phyloP scores from a whole-genome alignment of 306 rosid species.

The Pyrus bretschneideri region DNA sequence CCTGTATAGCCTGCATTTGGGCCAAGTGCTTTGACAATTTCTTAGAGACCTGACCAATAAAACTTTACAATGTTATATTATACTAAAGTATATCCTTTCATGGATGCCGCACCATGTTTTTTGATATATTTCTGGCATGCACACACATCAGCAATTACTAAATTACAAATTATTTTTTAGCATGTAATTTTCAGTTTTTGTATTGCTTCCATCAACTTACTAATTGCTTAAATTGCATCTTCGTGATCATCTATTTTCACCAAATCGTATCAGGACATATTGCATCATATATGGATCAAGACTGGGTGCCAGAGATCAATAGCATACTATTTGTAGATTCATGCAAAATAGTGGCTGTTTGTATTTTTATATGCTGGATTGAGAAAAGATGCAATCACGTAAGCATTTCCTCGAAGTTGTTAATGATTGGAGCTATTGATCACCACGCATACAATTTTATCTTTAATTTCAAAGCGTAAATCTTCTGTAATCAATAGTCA shows the following conservation, averaged over 20 bases:
- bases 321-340: neutral
- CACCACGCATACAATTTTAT: neutral
- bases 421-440: neutral
- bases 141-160: neutral
- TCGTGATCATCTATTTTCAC: neutral
- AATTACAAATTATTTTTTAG: neutral
- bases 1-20: slow-evolving; percentile 65
- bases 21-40: slow-evolving; percentile 64
- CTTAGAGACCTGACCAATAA: slow-evolving; percentile 46
- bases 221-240: neutral
- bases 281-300: neutral
- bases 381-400: no score
- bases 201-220: neutral
- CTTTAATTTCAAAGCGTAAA: neutral
- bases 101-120: neutral
- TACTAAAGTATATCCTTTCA: neutral
- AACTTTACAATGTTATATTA: neutral
- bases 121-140: neutral
- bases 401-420: neutral
- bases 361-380: neutral
- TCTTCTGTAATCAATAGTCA: neutral
- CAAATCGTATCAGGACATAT: neutral
- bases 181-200: neutral
- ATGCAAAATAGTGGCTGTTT: neutral
- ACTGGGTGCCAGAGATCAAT: neutral